These are phyloP conservation scores for Tremella fuciformis DNA, from an alignment of 768 basidiomycete genomes.

Conservation along the genomic window DNA sequence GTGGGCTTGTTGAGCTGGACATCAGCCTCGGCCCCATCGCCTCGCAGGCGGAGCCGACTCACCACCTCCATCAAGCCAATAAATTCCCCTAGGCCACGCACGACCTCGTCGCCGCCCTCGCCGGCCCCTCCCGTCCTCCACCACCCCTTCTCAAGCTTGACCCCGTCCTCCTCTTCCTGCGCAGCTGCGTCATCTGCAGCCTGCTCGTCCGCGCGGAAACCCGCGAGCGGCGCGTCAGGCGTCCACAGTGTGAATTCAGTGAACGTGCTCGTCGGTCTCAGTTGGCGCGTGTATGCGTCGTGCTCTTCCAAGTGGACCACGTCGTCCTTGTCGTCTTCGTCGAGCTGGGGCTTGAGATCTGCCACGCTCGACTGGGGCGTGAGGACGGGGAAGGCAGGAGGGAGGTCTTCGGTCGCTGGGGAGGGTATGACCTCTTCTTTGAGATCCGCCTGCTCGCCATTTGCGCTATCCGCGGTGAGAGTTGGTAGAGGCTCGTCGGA, in stretches of 20 bases:
- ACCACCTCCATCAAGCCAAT: conserved; percentile 40
- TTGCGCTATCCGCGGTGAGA: background rate
- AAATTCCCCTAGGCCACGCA: conserved; percentile 42
- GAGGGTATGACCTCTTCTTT: conserved; percentile 34
- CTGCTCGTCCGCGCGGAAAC: conserved; percentile 30
- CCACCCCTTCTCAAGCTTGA: conserved; percentile 31
- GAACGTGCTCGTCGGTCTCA: conserved; percentile 31
- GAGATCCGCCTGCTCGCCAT: background rate
- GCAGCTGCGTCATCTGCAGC: background rate
- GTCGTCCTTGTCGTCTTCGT: background rate
- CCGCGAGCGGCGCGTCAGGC: conserved; percentile 39
- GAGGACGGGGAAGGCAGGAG: conserved; percentile 27
- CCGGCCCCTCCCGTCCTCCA: conserved; percentile 42
- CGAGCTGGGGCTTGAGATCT: background rate
- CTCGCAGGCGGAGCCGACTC: conserved; percentile 10
- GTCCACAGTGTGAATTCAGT: conserved; percentile 39
- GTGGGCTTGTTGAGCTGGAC: conserved; percentile 35
- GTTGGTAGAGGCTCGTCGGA: background rate
- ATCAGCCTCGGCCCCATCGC: conserved; percentile 2
- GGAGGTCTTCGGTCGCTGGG: conserved; percentile 41
- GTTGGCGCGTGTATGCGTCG: conserved; percentile 21
- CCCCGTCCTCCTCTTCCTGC: conserved; percentile 7
- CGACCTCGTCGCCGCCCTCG: conserved; percentile 45
- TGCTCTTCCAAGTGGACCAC: background rate
- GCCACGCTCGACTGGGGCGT: background rate